Evolutionary conservation across 306 rosid species (phyloP), one percentile per base, ranked within the genome.

Genomic region (Cucurbita moschata): DNA sequence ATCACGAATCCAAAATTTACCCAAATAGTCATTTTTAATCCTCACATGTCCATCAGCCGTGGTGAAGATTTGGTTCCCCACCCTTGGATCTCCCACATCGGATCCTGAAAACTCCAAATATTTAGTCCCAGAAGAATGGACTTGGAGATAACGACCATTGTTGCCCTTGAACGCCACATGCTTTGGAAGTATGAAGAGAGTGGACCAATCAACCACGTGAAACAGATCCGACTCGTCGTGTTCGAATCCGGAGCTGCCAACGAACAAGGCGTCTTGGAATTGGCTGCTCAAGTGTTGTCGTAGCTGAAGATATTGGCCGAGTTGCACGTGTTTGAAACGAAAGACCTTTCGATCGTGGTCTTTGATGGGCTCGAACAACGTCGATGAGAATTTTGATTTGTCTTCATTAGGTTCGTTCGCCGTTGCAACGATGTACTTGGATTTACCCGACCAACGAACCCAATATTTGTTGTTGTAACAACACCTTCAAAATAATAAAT

Each of bases 401-500:
- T 59, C 73, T 60, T 75, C 79, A 12, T 23, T 58, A 1, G 76
- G 72, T 35, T 75, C 16, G 26, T 59, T 40, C 2, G 76, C 76
- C 1, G 5, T 46, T 0, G 76, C 79, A 3, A 52, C 73, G 3
- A 79, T 79, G 79, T 59, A 59, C 14, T 5, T 43, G 14, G 16
- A 4, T 1, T 10, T 5, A 0, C 2, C 37, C 13, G 52, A 26
- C 47, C 38, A n/a, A 6, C 77, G 56, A 7, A 60, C 72, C 76
- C 64, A 79, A 40, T 59, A 79, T 70, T 75, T 75, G 44, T 79
- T 79, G 72, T 79, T 79, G 65, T 75, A 65, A 44, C 65, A 75
- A 18, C 76, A 79, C 7, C 76, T 52, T 42, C 1, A 42, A 42
- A 42, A 7, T 1, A 1, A 6, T 5, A 6, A 42, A 1, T 5